Conservation (phyloP, 2,329 filamentous ascomycete species). For the Leptographium wingfieldii region DNA sequence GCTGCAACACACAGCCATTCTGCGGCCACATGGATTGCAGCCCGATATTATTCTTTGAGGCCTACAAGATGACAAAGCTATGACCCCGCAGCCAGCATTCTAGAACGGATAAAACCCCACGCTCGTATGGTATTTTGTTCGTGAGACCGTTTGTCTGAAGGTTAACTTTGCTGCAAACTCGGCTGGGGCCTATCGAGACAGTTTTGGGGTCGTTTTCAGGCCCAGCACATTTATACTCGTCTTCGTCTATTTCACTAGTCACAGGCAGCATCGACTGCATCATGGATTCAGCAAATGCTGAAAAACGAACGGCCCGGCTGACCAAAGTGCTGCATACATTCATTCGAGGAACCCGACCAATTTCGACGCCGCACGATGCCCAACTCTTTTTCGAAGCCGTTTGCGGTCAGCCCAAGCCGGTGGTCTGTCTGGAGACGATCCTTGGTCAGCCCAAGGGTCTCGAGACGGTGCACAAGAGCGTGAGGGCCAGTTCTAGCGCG, state of each 20-base stretch:
- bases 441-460: neutral
- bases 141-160: neutral
- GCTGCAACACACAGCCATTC: no score
- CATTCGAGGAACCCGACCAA: neutral
- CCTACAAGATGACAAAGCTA: neutral
- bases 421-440: neutral
- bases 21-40: neutral
- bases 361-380: neutral
- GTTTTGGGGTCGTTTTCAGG: neutral
- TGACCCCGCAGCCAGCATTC: neutral
- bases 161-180: neutral
- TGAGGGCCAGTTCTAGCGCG: neutral
- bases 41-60: neutral
- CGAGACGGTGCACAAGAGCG: neutral
- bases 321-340: neutral
- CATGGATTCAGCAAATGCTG: neutral
- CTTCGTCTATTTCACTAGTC: neutral
- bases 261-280: neutral
- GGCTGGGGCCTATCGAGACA: neutral
- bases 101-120: no score
- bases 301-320: neutral
- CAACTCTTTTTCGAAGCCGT: slow-evolving; percentile 1
- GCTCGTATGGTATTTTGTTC: neutral
- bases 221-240: neutral
- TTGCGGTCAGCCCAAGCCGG: neutral